Conservation (phyloP, 805 yeast genomes). For the Metschnikowia lunata region DNA sequence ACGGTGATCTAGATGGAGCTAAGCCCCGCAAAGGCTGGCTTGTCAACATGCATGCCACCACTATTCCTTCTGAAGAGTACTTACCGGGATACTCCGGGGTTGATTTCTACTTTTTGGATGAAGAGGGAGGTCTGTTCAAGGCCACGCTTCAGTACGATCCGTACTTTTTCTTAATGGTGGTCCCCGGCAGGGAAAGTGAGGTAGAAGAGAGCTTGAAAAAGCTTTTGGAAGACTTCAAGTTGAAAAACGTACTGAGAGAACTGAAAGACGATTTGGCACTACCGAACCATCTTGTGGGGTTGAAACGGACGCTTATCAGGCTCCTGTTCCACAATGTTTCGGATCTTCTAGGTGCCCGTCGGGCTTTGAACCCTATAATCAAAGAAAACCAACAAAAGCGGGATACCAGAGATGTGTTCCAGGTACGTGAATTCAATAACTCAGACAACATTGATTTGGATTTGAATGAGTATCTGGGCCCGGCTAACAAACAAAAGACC, state of each 20-base stretch:
- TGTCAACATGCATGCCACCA: conserved; percentile 87
- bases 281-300: conserved; percentile 84
- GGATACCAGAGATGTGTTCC: conserved; percentile 65
- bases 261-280: conserved; percentile 74
- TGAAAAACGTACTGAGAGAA: conserved; percentile 54
- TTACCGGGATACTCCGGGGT: conserved; percentile 80
- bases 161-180: conserved; percentile 69
- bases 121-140: conserved; percentile 94
- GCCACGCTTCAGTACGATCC: conserved; percentile 82
- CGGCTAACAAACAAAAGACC: conserved; percentile 1
- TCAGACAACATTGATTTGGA: conserved; percentile 14
- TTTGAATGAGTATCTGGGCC: conserved; percentile 4
- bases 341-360: conserved; percentile 73
- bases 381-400: conserved; percentile 58
- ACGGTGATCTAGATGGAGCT: conserved; percentile 54
- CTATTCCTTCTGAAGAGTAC: conserved; percentile 54
- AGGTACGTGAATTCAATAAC: conserved; percentile 45
- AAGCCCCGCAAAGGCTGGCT: conserved; percentile 78
- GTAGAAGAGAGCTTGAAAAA: conserved; percentile 81
- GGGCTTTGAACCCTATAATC: conserved; percentile 64
- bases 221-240: conserved; percentile 51
- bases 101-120: conserved; percentile 90
- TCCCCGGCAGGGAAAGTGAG: conserved; percentile 60
- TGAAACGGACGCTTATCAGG: conserved; percentile 58
- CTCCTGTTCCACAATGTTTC: conserved; percentile 69